Percentiles rank a stretch among this genome's conserved stretches.
phyloP scores from a whole-genome alignment of 306 rosid species.

The Malus fusca region DNA sequence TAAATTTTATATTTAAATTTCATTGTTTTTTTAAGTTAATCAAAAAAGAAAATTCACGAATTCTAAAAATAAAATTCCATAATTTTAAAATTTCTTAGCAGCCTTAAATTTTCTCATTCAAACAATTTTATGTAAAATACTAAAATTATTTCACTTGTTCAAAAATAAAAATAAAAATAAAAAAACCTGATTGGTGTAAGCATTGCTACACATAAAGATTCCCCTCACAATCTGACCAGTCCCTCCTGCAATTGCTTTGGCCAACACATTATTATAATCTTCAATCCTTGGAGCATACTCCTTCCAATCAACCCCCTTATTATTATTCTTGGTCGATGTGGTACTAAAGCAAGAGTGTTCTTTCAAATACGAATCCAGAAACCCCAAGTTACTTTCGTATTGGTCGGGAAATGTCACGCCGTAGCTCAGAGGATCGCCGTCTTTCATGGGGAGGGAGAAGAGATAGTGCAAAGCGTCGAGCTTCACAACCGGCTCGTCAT shows the following conservation, averaged over 20 bases:
- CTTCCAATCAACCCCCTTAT: constrained; percentile 65
- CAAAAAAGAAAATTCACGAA: too few species aligned
- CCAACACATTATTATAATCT: constrained; percentile 63
- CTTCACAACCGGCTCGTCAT: constrained; percentile 94
- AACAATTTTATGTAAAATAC: too few species aligned
- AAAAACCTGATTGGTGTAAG: constrained; percentile 78
- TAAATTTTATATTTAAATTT: too few species aligned
- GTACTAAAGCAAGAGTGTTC: constrained; percentile 69
- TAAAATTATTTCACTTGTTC: too few species aligned
- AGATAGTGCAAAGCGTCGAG: constrained; percentile 57
- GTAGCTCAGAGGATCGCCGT: constrained; percentile 87
- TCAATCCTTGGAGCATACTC: constrained; percentile 92
- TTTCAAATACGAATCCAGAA: constrained; percentile 58
- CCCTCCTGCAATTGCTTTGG: constrained; percentile 80
- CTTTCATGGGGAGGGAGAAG: constrained; percentile 65
- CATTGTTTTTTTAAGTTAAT: too few species aligned
- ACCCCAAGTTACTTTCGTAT: constrained; percentile 31
- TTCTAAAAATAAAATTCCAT: too few species aligned
- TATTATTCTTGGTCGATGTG: constrained; percentile 12
- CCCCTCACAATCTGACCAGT: constrained; percentile 94
- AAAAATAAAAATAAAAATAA: neutral
- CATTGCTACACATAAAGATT: constrained; percentile 83
- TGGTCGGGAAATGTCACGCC: constrained; percentile 63
- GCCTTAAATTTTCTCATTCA: too few species aligned
- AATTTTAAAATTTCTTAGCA: too few species aligned